Conservation (phyloP, 441 rosid genomes). For the Corymbia citriodora region DNA sequence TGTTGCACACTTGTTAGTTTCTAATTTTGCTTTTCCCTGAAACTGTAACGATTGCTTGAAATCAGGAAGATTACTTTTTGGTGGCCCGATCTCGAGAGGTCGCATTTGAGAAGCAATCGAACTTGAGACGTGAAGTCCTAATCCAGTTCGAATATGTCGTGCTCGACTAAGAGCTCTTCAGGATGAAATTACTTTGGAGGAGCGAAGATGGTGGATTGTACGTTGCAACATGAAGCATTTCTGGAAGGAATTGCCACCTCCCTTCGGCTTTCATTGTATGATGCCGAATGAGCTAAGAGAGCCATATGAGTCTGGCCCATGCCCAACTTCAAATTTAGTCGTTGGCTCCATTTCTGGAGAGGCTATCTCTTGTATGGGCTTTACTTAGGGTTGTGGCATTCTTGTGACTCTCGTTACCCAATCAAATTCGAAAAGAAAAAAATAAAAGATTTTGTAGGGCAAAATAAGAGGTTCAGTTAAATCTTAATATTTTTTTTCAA, state of each 20-base stretch:
- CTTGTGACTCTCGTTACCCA: background rate
- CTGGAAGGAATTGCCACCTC: background rate
- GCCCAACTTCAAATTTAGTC: background rate
- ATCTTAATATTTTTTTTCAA: background rate
- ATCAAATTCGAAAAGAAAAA: background rate
- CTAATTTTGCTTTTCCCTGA: background rate
- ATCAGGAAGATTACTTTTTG: background rate
- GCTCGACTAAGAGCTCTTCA: background rate
- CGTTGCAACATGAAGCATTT: background rate
- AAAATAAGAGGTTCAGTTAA: background rate
- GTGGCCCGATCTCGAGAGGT: background rate
- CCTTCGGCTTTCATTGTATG: background rate
- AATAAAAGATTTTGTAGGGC: background rate
- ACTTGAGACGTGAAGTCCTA: background rate
- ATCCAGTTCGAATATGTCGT: background rate
- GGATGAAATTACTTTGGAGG: background rate
- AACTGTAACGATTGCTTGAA: background rate
- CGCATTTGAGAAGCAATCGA: fast-evolving
- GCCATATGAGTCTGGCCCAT: background rate
- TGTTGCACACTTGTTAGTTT: background rate
- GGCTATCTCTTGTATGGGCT: background rate
- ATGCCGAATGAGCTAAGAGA: background rate
- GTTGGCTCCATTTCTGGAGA: too few species aligned
- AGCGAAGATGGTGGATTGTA: background rate
- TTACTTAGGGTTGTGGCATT: background rate